Conservation (phyloP, 805 yeast species). For the Yamadazyma kitorensis region DNA sequence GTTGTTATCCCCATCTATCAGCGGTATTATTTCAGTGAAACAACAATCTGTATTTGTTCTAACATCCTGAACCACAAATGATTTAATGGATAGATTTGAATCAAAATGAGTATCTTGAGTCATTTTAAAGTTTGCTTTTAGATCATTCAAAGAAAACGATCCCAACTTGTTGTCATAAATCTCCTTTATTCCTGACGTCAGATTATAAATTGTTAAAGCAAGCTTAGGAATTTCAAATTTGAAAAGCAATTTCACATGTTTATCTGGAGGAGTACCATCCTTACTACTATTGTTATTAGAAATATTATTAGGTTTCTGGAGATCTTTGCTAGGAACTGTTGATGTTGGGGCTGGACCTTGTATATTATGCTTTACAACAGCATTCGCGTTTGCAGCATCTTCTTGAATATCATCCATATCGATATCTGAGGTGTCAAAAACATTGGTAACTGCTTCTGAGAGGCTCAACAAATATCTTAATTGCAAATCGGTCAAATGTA, state of each 20-base stretch:
- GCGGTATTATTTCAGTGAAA: constrained; percentile 80
- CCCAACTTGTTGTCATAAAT: constrained; percentile 35
- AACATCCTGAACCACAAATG: constrained; percentile 77
- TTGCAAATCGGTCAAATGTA: constrained; percentile 73
- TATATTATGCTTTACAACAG: constrained; percentile 29
- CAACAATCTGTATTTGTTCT: constrained; percentile 60
- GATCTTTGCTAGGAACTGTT: no score
- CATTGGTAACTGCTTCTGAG: constrained; percentile 51
- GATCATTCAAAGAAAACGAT: constrained; percentile 51
- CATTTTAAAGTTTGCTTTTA: constrained; percentile 50
- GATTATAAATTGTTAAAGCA: constrained; percentile 58
- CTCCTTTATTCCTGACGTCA: constrained; percentile 37
- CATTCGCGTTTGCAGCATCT: constrained; percentile 68
- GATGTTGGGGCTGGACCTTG: no score
- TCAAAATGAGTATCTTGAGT: constrained; percentile 52
- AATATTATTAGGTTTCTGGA: no score
- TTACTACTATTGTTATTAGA: background rate
- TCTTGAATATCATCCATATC: constrained; percentile 49
- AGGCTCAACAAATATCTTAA: constrained; percentile 55
- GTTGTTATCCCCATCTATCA: constrained; percentile 54
- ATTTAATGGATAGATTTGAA: constrained; percentile 61
- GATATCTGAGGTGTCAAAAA: constrained; percentile 44
- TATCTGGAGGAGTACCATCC: constrained; percentile 16
- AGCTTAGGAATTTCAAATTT: constrained; percentile 60
- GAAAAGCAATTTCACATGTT: constrained; percentile 42